Conservation (phyloP, 2,329 filamentous ascomycete species). For the Colletotrichum destructivum region DNA sequence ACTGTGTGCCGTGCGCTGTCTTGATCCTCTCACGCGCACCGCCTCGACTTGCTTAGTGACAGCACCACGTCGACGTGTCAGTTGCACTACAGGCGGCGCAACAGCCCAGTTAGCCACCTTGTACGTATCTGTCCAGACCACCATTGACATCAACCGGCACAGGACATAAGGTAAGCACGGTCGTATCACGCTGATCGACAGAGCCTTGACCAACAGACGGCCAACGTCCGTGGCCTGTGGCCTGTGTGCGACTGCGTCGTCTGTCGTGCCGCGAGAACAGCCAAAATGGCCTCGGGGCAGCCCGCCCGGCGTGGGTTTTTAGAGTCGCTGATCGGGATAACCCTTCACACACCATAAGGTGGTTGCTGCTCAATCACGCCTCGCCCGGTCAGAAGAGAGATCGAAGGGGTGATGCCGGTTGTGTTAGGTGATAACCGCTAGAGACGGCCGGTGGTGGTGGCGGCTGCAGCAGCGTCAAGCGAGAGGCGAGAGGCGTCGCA, state of each 20-base stretch:
- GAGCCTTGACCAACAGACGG: slow-evolving; percentile 31
- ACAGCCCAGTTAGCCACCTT: background rate
- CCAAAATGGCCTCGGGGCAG: slow-evolving; percentile 30
- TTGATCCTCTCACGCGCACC: background rate
- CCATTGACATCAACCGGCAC: background rate
- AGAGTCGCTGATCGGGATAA: slow-evolving; percentile 21
- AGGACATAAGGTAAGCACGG: slow-evolving; percentile 27
- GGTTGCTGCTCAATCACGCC: background rate
- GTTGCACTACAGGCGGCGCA: slow-evolving; percentile 28
- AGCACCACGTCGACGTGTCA: slow-evolving; percentile 8
- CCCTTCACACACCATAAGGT: slow-evolving; percentile 3
- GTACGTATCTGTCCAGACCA: background rate
- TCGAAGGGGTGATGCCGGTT: slow-evolving; percentile 26
- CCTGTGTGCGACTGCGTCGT: background rate
- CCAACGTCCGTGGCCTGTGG: slow-evolving; percentile 36
- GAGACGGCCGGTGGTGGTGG: slow-evolving; percentile 34
- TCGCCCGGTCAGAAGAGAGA: background rate
- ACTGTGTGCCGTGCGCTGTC: slow-evolving; percentile 30
- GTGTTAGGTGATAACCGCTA: slow-evolving; percentile 27
- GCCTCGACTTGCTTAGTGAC: background rate
- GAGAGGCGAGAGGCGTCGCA: slow-evolving; percentile 26
- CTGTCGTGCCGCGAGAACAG: slow-evolving; percentile 31
- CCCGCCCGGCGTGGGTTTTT: slow-evolving; percentile 18
- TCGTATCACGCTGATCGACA: slow-evolving; percentile 21
- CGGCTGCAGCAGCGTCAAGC: slow-evolving; percentile 41